phyloP scores from a whole-genome alignment of 208 protist species.

The Acanthamoeba culbertsoni region DNA sequence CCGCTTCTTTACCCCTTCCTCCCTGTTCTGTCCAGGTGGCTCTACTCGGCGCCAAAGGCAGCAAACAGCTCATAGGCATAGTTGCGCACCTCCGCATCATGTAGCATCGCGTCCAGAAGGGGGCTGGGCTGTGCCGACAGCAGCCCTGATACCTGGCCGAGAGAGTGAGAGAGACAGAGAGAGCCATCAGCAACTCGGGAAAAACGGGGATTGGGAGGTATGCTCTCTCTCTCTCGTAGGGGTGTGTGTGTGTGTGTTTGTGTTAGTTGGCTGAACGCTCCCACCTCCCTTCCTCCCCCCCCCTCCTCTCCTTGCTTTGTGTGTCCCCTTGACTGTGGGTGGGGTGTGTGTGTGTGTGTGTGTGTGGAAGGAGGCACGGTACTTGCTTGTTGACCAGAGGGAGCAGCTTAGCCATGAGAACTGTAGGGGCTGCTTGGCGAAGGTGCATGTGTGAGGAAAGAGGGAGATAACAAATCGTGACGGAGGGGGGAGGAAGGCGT shows the following conservation, averaged over 20 bases:
- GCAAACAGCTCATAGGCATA: not conserved
- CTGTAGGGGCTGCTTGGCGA: not conserved
- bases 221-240: too few relatives aligned
- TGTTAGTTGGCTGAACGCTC: too few relatives aligned
- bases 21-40: too few relatives aligned
- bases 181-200: too few relatives aligned
- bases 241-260: too few relatives aligned
- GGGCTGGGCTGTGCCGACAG: not conserved
- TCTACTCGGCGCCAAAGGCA: not conserved
- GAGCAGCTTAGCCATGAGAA: not conserved
- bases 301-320: too few relatives aligned
- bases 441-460: not conserved
- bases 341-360: too few relatives aligned
- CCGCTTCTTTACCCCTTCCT: too few relatives aligned
- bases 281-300: too few relatives aligned
- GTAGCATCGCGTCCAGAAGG: not conserved
- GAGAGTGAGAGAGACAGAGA: too few relatives aligned
- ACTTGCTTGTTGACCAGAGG: conserved; percentile 7
- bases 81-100: not conserved
- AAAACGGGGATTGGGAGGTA: too few relatives aligned
- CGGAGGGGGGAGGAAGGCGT: not conserved
- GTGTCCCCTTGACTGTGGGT: too few relatives aligned
- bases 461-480: not conserved
- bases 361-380: not conserved
- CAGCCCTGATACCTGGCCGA: not conserved